Base-by-base conservation (phyloP, 306 rosid species). In the Vachellia pachyceras region DNA sequence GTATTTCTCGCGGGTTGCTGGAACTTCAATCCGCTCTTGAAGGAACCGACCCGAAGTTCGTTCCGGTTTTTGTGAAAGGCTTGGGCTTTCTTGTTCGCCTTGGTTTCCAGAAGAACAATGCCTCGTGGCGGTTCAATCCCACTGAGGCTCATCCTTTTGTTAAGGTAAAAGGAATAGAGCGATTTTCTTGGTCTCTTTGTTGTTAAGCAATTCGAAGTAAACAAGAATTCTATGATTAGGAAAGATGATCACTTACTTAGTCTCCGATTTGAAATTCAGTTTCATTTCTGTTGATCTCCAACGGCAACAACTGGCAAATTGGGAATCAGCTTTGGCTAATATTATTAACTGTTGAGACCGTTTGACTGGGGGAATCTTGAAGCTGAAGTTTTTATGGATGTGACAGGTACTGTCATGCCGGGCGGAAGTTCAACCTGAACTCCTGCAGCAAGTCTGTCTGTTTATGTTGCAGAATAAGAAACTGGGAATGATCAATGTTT, bases 11-110 rank as follows among this genome's bases (percentile, higher is more conserved):
- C 20, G 98, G 89, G 5, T 80, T 88, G 47, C 65, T 93, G 23
- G 98, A 95, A 85, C 94, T 95, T 77, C 98, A 86, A 37, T 90
- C 98, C 36, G 93, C 98, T 0, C 91, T 93, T 49, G 89, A 91
- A 64, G 98, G 93, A 66, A 87, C 94, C 75, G 82, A 85, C 67
- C 85, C 89, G 74, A 87, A 79, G 20, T 81, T 89, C 45, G 89
- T 90, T 0, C 58, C 83, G 49, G 81, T 93, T 8, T 93, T 95
- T 76, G 96, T 95, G 12, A 95, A 95, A 83, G 97, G 89, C 3
- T 68, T 95, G 54, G 92, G 97, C 3, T 93, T 89, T 75, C 90
- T 91, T 13, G 88, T 90, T 52, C 92, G 94, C 23, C 73, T 77
- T 44, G 92, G 89, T 40, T 91, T 95, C 79, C 91, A 50, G 84